Percentiles rank a stretch among this genome's conserved stretches.
Evolutionary conservation across 345 rosid genomes (phyloP).

Genomic region (Sonneratia caseolaris): DNA sequence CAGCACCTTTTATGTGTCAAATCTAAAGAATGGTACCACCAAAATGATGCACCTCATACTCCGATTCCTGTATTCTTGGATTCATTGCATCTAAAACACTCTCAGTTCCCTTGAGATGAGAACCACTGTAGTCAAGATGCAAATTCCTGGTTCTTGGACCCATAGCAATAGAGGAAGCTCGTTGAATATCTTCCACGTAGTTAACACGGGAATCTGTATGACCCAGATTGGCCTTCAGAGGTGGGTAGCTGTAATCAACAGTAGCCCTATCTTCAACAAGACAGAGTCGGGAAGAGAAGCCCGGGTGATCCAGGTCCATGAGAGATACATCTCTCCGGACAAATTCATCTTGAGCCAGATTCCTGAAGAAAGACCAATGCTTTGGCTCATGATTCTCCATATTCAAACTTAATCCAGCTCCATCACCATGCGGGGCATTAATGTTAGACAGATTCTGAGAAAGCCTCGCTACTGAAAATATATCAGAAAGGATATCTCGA

Average conservation of each 20-base stretch:
- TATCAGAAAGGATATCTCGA: conserved; percentile 67
- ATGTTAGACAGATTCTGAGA: conserved; percentile 34
- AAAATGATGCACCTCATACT: conserved; percentile 32
- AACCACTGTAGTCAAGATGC: conserved; percentile 25
- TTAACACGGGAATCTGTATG: conserved; percentile 14
- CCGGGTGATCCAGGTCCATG: conserved; percentile 88
- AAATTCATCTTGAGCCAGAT: conserved; percentile 72
- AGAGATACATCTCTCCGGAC: conserved; percentile 67
- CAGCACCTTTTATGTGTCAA: background rate
- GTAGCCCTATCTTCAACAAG: conserved; percentile 37
- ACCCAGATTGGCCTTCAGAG: conserved; percentile 30
- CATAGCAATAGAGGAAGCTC: conserved; percentile 20
- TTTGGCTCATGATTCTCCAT: conserved; percentile 75
- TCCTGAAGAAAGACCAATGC: conserved; percentile 89
- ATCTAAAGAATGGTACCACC: background rate
- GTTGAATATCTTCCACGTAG: conserved; percentile 29
- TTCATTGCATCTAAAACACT: conserved; percentile 25
- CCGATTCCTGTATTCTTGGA: conserved; percentile 36
- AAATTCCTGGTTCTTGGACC: conserved; percentile 21
- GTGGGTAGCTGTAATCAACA: conserved; percentile 47
- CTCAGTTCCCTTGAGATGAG: conserved; percentile 32
- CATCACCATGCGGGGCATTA: conserved; percentile 46
- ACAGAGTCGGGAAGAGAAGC: conserved; percentile 47
- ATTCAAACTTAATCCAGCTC: conserved; percentile 68
- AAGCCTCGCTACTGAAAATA: conserved; percentile 46